Percentiles rank a stretch among this genome's conserved stretches.
Evolutionary conservation across 768 basidiomycete species (phyloP).

Genomic region (Albatrellus ellisii): DNA sequence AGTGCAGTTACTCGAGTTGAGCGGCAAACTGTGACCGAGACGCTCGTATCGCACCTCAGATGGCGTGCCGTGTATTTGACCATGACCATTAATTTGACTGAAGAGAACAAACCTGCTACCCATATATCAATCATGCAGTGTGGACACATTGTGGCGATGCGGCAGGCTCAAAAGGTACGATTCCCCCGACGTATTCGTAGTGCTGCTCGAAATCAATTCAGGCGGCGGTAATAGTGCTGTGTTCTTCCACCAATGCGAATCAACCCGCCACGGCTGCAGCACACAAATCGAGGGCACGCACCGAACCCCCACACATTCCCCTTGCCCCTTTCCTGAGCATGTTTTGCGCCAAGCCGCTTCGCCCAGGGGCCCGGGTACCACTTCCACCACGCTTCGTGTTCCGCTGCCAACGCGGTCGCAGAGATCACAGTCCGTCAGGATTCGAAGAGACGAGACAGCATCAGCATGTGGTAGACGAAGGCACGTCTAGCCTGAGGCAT

Average conservation of each 20-base stretch:
- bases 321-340: constrained; percentile 29
- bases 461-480: too few species aligned
- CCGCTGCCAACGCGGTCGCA: constrained; percentile 15
- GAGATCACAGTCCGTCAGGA: neutral
- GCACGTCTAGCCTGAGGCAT: too few species aligned
- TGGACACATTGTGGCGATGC: too few species aligned
- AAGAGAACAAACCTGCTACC: too few species aligned
- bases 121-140: too few species aligned
- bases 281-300: constrained; percentile 21
- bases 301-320: constrained; percentile 56
- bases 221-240: constrained; percentile 1
- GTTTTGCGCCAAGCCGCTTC: constrained; percentile 29
- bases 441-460: too few species aligned
- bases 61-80: too few species aligned
- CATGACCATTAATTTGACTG: too few species aligned
- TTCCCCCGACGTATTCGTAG: neutral
- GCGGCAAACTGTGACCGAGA: neutral
- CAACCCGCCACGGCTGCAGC: too few species aligned
- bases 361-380: constrained; percentile 46
- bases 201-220: neutral
- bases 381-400: constrained; percentile 32
- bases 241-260: too few species aligned
- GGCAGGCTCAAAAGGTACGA: too few species aligned
- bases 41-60: too few species aligned
- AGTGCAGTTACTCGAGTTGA: constrained; percentile 88